Evolutionary conservation across 1,284 basidiomycete genomes (phyloP).

Genomic region (Earliella scabrosa): DNA sequence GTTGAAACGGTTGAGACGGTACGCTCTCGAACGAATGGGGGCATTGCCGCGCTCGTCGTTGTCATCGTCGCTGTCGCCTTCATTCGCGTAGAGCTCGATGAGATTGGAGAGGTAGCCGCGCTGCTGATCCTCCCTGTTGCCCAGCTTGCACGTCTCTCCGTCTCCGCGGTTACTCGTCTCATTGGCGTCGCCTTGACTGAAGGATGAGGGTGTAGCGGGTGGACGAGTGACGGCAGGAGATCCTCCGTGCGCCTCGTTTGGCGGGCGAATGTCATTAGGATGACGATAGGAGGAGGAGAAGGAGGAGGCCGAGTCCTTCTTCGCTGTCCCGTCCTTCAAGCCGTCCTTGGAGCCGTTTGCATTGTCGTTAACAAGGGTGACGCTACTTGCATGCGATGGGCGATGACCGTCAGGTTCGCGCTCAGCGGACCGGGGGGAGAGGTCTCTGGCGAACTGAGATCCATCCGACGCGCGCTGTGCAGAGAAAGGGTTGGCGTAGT

Average conservation of each 20-base stretch:
- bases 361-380: conserved; percentile 23
- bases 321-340: not conserved
- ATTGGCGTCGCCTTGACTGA: conserved; percentile 21
- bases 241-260: conserved; percentile 46
- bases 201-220: conserved; percentile 7
- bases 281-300: conserved; percentile 62
- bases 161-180: conserved; percentile 4
- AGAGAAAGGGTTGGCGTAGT: not conserved
- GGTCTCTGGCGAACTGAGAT: not conserved
- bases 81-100: conserved; percentile 56
- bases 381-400: conserved; percentile 9
- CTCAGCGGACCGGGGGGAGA: conserved; percentile 7
- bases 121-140: conserved; percentile 32
- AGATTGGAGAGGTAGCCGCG: conserved; percentile 48
- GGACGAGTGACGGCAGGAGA: too few species aligned
- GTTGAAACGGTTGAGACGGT: conserved; percentile 3
- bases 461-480: not conserved
- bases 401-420: not conserved
- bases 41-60: conserved; percentile 16
- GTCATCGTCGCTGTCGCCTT: conserved; percentile 28
- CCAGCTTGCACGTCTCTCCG: conserved; percentile 8
- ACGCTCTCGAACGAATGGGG: not conserved
- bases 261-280: conserved; percentile 61
- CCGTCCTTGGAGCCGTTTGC: not conserved
- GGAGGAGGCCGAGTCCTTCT: conserved; percentile 43